Percentiles rank a stretch among this genome's conserved stretches.
Evolutionary conservation across 2,329 filamentous ascomycete genomes (phyloP).

Genomic region (Penicillium sp.): DNA sequence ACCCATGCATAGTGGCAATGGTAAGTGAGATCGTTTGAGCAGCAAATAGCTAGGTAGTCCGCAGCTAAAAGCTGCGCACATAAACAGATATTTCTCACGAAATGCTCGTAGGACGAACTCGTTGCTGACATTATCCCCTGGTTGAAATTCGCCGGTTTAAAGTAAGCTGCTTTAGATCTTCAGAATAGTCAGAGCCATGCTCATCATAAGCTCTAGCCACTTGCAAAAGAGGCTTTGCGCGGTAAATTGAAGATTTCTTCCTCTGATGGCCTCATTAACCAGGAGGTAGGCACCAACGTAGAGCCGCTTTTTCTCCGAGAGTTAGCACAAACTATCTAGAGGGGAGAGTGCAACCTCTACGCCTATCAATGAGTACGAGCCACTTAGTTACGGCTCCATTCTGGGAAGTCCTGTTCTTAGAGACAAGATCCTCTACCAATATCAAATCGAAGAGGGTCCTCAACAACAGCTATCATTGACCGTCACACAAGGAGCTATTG

Average conservation of each 20-base stretch:
- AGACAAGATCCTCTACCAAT: background rate
- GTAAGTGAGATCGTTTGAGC: too few relatives aligned
- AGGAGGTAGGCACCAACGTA: background rate
- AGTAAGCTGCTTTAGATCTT: background rate
- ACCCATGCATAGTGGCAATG: too few relatives aligned
- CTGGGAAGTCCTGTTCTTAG: background rate
- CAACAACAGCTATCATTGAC: background rate
- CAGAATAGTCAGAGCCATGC: background rate
- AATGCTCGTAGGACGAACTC: background rate
- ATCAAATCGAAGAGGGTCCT: background rate
- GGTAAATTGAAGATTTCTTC: background rate
- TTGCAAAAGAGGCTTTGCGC: background rate
- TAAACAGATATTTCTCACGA: too few relatives aligned
- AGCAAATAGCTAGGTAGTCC: too few relatives aligned
- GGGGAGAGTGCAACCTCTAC: background rate
- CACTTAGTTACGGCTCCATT: background rate
- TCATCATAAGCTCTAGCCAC: background rate
- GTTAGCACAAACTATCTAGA: background rate
- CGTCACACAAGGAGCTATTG: background rate
- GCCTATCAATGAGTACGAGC: background rate
- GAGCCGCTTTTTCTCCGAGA: background rate
- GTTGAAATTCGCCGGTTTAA: background rate
- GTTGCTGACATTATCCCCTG: background rate
- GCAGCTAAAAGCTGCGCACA: too few relatives aligned
- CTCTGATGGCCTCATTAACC: background rate